Evolutionary conservation across 2,329 filamentous ascomycete species (phyloP).

Genomic region (Septoria petroselini): DNA sequence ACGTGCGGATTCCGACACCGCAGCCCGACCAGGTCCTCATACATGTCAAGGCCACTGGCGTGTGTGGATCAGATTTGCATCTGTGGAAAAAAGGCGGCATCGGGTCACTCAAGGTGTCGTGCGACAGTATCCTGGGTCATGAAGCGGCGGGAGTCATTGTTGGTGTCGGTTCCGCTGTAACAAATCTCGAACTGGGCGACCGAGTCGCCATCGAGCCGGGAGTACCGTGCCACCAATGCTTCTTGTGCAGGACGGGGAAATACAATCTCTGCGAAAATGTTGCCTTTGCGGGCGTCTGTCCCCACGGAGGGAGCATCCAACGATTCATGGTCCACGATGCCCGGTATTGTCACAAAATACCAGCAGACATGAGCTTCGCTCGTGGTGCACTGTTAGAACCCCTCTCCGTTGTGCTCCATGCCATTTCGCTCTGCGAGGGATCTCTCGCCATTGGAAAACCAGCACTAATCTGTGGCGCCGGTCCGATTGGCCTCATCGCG

Average conservation of each 20-base stretch:
- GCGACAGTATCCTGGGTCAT: slow-evolving; percentile 44
- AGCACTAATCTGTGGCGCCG: too few relatives aligned
- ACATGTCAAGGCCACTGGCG: slow-evolving; percentile 76
- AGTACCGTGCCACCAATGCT: slow-evolving; percentile 46
- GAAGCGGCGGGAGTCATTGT: slow-evolving; percentile 39
- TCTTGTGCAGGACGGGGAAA: slow-evolving; percentile 62
- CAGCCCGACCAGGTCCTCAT: too few relatives aligned
- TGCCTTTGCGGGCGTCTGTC: slow-evolving; percentile 52
- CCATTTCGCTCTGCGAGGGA: too few relatives aligned
- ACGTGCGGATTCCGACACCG: too few relatives aligned
- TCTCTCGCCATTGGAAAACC: too few relatives aligned
- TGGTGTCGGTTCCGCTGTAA: slow-evolving; percentile 44
- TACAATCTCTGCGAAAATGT: slow-evolving; percentile 77
- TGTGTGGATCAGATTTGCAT: slow-evolving; percentile 70
- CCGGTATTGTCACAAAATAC: slow-evolving; percentile 50
- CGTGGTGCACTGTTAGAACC: slow-evolving; percentile 56
- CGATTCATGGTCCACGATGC: slow-evolving; percentile 50
- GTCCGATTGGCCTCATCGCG: too few relatives aligned
- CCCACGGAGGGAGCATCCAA: slow-evolving; percentile 47
- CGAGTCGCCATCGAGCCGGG: slow-evolving; percentile 52
- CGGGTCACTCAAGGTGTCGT: slow-evolving; percentile 46
- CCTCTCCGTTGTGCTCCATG: slow-evolving; percentile 45
- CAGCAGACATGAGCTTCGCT: slow-evolving; percentile 47
- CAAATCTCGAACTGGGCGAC: slow-evolving; percentile 46
- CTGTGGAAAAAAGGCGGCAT: slow-evolving; percentile 49